A percentile compares a stretch with the other conserved stretches of the same genome.
Evolutionary conservation across 2,329 filamentous ascomycete genomes (phyloP).

Genomic region (Penicillium brasilianum): DNA sequence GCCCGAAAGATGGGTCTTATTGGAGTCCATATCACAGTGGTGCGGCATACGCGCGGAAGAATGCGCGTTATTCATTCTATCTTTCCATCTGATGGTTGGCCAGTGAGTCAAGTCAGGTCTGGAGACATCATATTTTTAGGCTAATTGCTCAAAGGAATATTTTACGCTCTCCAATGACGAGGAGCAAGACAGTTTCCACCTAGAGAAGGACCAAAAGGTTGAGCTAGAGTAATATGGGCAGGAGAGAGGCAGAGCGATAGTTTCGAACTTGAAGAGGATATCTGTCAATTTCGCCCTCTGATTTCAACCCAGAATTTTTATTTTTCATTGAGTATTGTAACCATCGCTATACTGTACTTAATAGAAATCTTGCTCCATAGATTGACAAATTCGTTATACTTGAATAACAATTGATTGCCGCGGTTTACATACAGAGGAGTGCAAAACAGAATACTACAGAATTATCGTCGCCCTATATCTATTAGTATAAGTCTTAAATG

Average conservation of each 20-base stretch:
- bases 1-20: background rate
- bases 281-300: too few species aligned
- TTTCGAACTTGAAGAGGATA: background rate
- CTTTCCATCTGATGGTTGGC: background rate
- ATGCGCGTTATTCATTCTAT: background rate
- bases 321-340: background rate
- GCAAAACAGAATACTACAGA: background rate
- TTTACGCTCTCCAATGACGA: background rate
- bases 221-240: background rate
- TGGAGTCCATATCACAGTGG: background rate
- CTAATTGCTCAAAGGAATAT: background rate
- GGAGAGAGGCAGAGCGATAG: background rate
- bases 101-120: background rate
- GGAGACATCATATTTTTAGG: background rate
- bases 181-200: background rate
- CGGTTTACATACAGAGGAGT: too few species aligned
- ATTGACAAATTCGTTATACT: too few species aligned
- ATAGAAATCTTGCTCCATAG: background rate
- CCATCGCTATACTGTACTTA: background rate
- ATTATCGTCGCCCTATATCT: background rate
- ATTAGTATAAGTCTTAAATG: constrained; percentile 5
- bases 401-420: background rate
- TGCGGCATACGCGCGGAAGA: background rate
- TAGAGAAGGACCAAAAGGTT: background rate
- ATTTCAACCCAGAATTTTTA: background rate